Base-by-base conservation (phyloP, 768 basidiomycete genomes). In the Trametes cinnabarina region DNA sequence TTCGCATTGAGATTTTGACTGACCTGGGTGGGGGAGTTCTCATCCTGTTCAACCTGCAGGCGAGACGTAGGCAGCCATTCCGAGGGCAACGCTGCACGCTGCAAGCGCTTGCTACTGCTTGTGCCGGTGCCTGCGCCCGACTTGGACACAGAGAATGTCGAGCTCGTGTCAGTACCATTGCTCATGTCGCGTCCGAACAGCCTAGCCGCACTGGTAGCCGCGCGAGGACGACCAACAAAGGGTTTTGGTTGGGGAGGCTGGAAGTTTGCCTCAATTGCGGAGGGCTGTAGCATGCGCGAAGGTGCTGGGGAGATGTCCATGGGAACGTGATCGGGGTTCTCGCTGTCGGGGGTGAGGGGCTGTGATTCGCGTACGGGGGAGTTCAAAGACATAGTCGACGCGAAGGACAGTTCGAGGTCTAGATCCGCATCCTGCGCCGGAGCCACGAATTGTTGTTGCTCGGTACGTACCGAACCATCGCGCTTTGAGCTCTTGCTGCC, bases 221-320 rank as follows among this genome's bases (percentile, higher is more conserved):
- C 85, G 51, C 86, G 82, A 3, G 87, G 84, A 23, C 88, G 82
- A 35, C 69, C 71, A 20, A 69, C 65, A 22, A 57, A 48, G 15
- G 70, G 66, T 61, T 69, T 74, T 26, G 51, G 60, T 57, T 64
- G 65, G n/a, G 68, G 53, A 49, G 68, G 63, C 32, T 50, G 66
- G 62, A 61, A 23, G 51, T 17, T 54, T 19, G 30, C 47, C 15
- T 51, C 48, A 4, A 57, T 17, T 3, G 47, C 19, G 23, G 39
- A 26, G 17, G 61, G 49, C 11, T 53, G 61, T n/a, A 58, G 28
- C 46, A 60, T 47, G 48, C 61, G 55, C 72, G 69, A 64, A 7
- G 72, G 86, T 22, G 80, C 82, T 9, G 91, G 91, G 3, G 90
- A 92, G 46, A 93, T 87, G 66, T 92, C 90, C 91, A 92, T 92